Percentiles rank a stretch among this genome's conserved stretches.
phyloP scores from a whole-genome alignment of 2,329 filamentous ascomycete genomes.

The Aspergillus costaricaensis region DNA sequence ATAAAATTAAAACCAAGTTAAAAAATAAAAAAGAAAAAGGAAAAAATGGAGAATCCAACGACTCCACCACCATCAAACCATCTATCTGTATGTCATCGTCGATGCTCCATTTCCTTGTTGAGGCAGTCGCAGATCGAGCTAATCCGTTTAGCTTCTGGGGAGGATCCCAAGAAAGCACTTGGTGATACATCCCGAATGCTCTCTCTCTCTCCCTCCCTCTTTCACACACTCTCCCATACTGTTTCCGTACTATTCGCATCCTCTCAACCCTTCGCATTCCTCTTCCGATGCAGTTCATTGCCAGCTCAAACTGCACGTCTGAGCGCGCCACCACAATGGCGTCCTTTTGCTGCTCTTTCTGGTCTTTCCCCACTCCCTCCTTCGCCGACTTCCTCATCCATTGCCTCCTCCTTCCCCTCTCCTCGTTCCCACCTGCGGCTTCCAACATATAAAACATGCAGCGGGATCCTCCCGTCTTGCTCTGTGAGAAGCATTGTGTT shows the following conservation, averaged over 20 bases:
- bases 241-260: slow-evolving; percentile 2
- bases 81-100: slow-evolving; percentile 28
- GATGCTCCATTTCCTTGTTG: slow-evolving; percentile 24
- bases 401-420: slow-evolving; percentile 10
- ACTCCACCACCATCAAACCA: slow-evolving; percentile 4
- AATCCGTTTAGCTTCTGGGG: slow-evolving; percentile 4
- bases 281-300: slow-evolving; percentile 19
- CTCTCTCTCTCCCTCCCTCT: not conserved
- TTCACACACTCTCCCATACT: not conserved
- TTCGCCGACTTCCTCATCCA: slow-evolving; percentile 5
- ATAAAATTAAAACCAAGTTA: not conserved
- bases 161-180: not conserved
- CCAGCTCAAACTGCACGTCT: slow-evolving; percentile 20
- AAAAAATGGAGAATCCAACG: slow-evolving; percentile 12
- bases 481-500: slow-evolving; percentile 24
- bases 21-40: slow-evolving; percentile 5
- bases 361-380: slow-evolving; percentile 10
- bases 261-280: not conserved
- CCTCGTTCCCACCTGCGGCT: slow-evolving; percentile 26
- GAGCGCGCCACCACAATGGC: slow-evolving; percentile 22
- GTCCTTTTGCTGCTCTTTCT: slow-evolving; percentile 5
- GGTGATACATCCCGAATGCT: slow-evolving; percentile 25
- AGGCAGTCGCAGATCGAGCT: slow-evolving; percentile 20
- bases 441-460: slow-evolving; percentile 41
- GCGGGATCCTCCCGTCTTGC: slow-evolving; percentile 26